Base-by-base conservation (phyloP, 371 early-diverging fungal species). In the Capillidium heterosporum region DNA sequence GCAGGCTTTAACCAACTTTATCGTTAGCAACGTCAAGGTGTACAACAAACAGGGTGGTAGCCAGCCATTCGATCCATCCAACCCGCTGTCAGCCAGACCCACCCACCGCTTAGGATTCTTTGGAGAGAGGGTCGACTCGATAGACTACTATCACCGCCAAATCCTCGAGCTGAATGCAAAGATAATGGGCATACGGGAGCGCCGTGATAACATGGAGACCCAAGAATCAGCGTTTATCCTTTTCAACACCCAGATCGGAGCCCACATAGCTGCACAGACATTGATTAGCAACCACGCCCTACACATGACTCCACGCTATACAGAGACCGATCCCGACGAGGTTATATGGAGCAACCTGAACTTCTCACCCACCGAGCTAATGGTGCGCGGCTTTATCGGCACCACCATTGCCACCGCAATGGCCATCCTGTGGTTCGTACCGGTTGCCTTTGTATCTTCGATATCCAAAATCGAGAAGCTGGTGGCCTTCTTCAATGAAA, bases 291-390 rank as follows among this genome's bases (percentile, higher is more conserved):
- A 80, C 53, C 65, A 62, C n/a, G 78, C 83, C 15, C 67, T 82
- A 57, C 68, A 68, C 10, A 84, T 87, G 84, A 70, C 71, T 24
- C 35, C 80, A 43, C 75, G 81, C 32, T 72, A 72, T 56, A 65
- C 78, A 8, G 76, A 80, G 26, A 74, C 87, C 46, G 70, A 77
- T n/a, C 80, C 85, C 0, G 71, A 75, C n/a, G 89, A 91, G 65
- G 72, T 91, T 29, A 76, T 85, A 52, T 91, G 89, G 89, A 71
- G 76, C 17, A 85, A 88, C 61, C 71, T 85, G 64, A 78, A 77
- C 51, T 70, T 82, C 23, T 64, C 63, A 27, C 76, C 78, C 13
- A 70, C 69, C 40, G 70, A 71, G 42, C 75, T 84, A 29, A 70
- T 81, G 43, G 65, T 71, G 23, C 79, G 87, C 40, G 61, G 68